Base-by-base conservation (phyloP, 768 basidiomycete genomes). In the Lactarius sanguifluus region DNA sequence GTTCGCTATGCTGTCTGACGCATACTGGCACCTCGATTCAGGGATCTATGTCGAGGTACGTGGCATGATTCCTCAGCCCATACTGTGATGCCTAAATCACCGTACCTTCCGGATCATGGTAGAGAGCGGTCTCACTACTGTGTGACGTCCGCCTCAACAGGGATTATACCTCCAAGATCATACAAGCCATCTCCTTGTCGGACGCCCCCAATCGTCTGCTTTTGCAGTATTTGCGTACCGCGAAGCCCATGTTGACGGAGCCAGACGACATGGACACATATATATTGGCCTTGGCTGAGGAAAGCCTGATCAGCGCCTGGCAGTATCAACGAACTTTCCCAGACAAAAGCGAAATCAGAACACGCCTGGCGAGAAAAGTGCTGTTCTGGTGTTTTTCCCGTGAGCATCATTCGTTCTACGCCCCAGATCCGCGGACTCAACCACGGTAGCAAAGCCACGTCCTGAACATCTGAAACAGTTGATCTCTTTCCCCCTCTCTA, bases 1-100 rank as follows among this genome's bases (percentile, higher is more conserved):
- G 71, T 93, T 92, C 72, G 80, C 82, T 8, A 78, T 82, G 5
- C 81, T 94, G 57, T 85, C 90, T n/a, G 88, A 91, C 77, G 92
- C 92, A 72, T 94, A 94, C 77, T 94, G 90, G 89, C 78, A 85
- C 74, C 77, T 94, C 66, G 92, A 94, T 76, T 81, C 85, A 2
- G 90, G 89, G 13, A 79, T 81, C n/a, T 79, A 86, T 54, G 74
- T 89, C 59, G 75, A 82, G 57, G 91, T 92, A 75, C 69, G 89
- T 83, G 16, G 58, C 47, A 34, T 54, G 58, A 61, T 40, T n/a
- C 47, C 40, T 32, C 57, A 32, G 32, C 6, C 20, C 12, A 36
- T 70, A 15, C 20, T 20, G 36, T 40, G 34, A 36, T 55, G 36
- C 55, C 25, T 64, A 23, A 57, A 43, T 57, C 6, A 61, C n/a